These are phyloP conservation scores for Yarrowia phangngaensis DNA, from an alignment of 805 yeast species.

Conservation along the genomic window DNA sequence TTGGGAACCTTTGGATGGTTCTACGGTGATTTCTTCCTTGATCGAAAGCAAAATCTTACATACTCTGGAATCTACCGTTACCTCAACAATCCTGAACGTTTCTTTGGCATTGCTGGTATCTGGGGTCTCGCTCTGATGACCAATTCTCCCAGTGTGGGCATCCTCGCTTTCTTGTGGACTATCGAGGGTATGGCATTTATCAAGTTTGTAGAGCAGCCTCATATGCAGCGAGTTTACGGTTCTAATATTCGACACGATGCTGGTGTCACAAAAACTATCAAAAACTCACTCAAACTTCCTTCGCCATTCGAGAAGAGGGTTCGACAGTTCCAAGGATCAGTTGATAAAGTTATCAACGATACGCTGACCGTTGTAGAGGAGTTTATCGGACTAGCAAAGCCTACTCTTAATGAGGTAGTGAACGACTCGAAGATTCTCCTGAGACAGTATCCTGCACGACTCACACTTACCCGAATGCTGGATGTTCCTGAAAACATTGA, in stretches of 20 bases:
- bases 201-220: slow-evolving; percentile 70
- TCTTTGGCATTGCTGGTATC: slow-evolving; percentile 72
- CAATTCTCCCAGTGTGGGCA: slow-evolving; percentile 46
- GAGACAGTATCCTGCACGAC: slow-evolving; percentile 41
- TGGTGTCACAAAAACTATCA: slow-evolving; percentile 42
- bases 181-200: slow-evolving; percentile 61
- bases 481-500: slow-evolving; percentile 35
- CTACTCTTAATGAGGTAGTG: slow-evolving; percentile 35
- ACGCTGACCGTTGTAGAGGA: slow-evolving; percentile 47
- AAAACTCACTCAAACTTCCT: slow-evolving; percentile 36
- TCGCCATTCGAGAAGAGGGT: slow-evolving; percentile 35
- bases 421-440: slow-evolving; percentile 39
- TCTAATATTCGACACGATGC: slow-evolving; percentile 54
- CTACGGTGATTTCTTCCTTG: slow-evolving; percentile 75
- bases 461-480: slow-evolving; percentile 36
- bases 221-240: slow-evolving; percentile 73
- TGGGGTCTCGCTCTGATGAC: slow-evolving; percentile 69
- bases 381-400: slow-evolving; percentile 40
- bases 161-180: slow-evolving; percentile 63
- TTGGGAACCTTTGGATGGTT: slow-evolving; percentile 88
- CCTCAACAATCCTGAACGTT: slow-evolving; percentile 76
- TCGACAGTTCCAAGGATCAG: slow-evolving; percentile 36
- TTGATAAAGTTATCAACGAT: slow-evolving; percentile 42
- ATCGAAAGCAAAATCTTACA: slow-evolving; percentile 47
- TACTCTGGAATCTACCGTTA: slow-evolving; percentile 79